Percentiles rank a stretch among this genome's conserved stretches.
Evolutionary conservation across 441 rosid species (phyloP).

Genomic region (Geranium incanum): DNA sequence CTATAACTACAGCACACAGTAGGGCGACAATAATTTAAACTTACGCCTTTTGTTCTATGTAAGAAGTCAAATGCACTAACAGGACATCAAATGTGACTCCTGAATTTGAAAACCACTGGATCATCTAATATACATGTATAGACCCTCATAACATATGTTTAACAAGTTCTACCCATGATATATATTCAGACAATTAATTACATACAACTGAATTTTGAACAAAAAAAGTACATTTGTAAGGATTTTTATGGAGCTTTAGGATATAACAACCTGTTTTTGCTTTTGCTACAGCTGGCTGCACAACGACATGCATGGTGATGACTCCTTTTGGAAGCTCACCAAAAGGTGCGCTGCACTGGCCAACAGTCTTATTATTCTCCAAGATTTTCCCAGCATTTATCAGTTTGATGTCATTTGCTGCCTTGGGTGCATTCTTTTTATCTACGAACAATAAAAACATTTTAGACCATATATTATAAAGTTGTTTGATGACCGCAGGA

Average conservation of each 20-base stretch:
- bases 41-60: too few species aligned
- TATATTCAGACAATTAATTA: too few species aligned
- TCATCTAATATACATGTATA: too few species aligned
- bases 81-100: too few species aligned
- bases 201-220: neutral
- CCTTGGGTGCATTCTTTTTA: slow-evolving; percentile 62
- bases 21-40: too few species aligned
- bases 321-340: slow-evolving; percentile 63
- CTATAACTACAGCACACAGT: too few species aligned
- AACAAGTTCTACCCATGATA: too few species aligned
- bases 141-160: too few species aligned
- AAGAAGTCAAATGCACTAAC: too few species aligned
- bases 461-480: slow-evolving; percentile 9
- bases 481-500: neutral
- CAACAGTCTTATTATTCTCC: slow-evolving; percentile 79
- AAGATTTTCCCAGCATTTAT: slow-evolving; percentile 80
- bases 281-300: slow-evolving; percentile 65
- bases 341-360: slow-evolving; percentile 70
- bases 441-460: slow-evolving; percentile 32
- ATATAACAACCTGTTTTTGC: slow-evolving; percentile 57
- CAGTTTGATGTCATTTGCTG: slow-evolving; percentile 68
- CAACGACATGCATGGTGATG: slow-evolving; percentile 92
- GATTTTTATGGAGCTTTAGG: slow-evolving; percentile 5
- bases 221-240: neutral
- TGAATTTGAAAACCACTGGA: too few species aligned